These are phyloP conservation scores for Leishmania amazonensis DNA, from an alignment of 208 protist genomes.

Conservation along the genomic window DNA sequence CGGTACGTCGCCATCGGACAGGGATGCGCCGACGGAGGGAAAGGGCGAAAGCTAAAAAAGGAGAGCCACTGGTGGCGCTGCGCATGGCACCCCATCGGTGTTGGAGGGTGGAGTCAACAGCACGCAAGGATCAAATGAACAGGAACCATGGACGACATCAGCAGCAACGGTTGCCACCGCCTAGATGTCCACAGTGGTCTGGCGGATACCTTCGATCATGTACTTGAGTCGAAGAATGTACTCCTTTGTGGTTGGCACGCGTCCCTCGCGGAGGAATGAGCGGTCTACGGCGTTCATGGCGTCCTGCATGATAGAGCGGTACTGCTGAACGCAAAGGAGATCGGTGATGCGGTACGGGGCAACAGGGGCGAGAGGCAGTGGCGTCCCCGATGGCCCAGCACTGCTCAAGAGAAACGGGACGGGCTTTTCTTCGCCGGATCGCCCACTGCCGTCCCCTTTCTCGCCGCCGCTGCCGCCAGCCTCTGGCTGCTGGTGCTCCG, in stretches of 20 bases:
- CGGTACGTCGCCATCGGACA: neutral
- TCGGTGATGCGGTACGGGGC: slow-evolving; percentile 47
- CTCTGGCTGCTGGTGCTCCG: neutral
- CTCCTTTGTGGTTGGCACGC: slow-evolving; percentile 62
- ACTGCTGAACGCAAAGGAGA: slow-evolving; percentile 69
- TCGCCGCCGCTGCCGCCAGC: neutral
- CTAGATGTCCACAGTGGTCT: slow-evolving; percentile 42
- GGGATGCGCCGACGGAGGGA: neutral
- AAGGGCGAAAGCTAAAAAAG: neutral
- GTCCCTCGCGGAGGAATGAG: slow-evolving; percentile 74
- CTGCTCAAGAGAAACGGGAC: slow-evolving; percentile 8
- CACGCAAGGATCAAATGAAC: neutral
- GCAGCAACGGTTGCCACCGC: neutral
- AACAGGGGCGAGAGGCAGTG: slow-evolving; percentile 48
- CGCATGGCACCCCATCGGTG: neutral
- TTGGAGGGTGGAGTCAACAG: neutral
- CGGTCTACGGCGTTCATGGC: slow-evolving; percentile 74
- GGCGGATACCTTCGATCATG: slow-evolving; percentile 71
- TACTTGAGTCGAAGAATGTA: slow-evolving; percentile 71
- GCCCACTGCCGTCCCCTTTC: neutral
- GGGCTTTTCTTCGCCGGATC: neutral
- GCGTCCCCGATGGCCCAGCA: neutral
- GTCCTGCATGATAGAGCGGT: slow-evolving; percentile 81
- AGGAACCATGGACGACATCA: neutral
- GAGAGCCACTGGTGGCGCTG: neutral